These are phyloP conservation scores for Botryotinia narcissicola DNA, from an alignment of 2,329 filamentous ascomycete species.

Conservation along the genomic window DNA sequence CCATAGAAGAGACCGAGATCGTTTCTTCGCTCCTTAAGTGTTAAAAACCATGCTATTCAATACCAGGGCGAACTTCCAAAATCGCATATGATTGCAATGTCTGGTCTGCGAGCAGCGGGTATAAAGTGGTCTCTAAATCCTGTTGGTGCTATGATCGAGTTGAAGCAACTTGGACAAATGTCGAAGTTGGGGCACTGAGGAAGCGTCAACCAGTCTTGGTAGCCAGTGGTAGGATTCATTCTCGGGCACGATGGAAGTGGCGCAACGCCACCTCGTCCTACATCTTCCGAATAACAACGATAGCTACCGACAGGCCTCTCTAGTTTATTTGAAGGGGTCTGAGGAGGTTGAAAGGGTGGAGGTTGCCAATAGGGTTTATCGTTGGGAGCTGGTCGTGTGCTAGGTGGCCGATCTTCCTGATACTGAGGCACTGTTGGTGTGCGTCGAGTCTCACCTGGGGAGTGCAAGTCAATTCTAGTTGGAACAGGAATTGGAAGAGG, in stretches of 20 bases:
- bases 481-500: conserved; percentile 31
- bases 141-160: conserved; percentile 64
- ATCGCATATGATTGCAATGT: conserved; percentile 66
- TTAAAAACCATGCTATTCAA: conserved; percentile 79
- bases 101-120: conserved; percentile 55
- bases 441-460: conserved; percentile 26
- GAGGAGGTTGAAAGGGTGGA: conserved; percentile 44
- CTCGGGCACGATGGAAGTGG: conserved; percentile 69
- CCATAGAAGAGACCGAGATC: conserved; percentile 68
- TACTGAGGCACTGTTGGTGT: conserved; percentile 26
- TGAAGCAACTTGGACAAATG: conserved; percentile 80
- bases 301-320: conserved; percentile 48
- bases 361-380: conserved; percentile 45
- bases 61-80: conserved; percentile 79
- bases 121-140: conserved; percentile 67
- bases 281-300: conserved; percentile 55
- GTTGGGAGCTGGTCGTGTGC: conserved; percentile 20
- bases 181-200: conserved; percentile 68
- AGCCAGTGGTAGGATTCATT: conserved; percentile 57
- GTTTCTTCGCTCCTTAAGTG: conserved; percentile 63
- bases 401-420: conserved; percentile 23
- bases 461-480: conserved; percentile 25
- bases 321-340: conserved; percentile 25
- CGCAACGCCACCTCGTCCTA: conserved; percentile 44
- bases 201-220: conserved; percentile 79